Evolutionary conservation across 192 early-diverging fungal species (phyloP), one percentile per base, ranked within the genome.

Genomic region (Backusella tuberculispora): DNA sequence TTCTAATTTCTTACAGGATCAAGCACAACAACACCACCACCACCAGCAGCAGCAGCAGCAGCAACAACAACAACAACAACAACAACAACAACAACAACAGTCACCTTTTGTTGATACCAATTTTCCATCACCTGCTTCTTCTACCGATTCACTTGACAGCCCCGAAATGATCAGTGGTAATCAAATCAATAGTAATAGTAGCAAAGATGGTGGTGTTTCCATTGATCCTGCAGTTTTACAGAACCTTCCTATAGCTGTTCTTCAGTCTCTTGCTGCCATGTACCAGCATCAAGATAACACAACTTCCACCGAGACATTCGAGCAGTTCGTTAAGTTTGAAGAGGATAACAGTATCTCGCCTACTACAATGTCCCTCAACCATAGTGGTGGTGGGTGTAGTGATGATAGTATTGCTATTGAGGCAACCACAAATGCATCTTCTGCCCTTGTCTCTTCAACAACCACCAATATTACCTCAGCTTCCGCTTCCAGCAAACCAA

Each of bases 241-340:
- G 44, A 70, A 47, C 24, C 68, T 70, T 6, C 68, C 68, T 46
- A 29, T 47, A 13, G 8, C 68, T 70, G 68, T 70, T 13, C 68
- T 70, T 12, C 42, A 70, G 21, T 29, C 21, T 34, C 68, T 70
- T 69, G 64, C 74, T 29, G 37, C 68, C 40, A 66, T 75, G 17
- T 66, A 68, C n/a, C 74, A 75, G 40, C 75, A 71, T 38, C 75
- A 76, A 41, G 38, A 69, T 1, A 34, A 34, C 34, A 12, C 10
- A 0, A 19, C 53, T 26, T 60, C 53, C 10, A n/a, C 53, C 8
- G 53, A 60, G 24, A 19, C 68, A 21, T 76, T 76, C 43, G 71
- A 75, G 19, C 74, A 80, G 37, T 80, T 80, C 68, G 78, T 75
- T 12, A 53, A 43, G 13, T 75, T 76, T 73, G 78, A 76, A 73